Evolutionary conservation across 2,329 filamentous ascomycete species (phyloP), one percentile per base, ranked within the genome.

Genomic region (Pleurostoma richardsiae): DNA sequence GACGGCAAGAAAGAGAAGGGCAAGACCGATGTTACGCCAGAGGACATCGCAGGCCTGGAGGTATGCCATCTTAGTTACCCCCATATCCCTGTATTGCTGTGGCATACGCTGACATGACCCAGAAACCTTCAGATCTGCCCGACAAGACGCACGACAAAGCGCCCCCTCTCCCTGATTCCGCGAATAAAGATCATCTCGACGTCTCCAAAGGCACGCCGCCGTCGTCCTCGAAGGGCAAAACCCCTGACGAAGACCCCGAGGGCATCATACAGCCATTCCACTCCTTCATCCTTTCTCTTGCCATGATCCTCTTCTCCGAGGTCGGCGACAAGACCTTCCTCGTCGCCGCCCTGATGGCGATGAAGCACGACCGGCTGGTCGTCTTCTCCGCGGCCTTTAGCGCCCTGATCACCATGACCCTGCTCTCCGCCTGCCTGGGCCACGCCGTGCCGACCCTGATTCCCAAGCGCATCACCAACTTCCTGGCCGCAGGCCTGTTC

Each of bases 241-340:
- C 43, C 42, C 63, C 63, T 4, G 69, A 70, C 4, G 72, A 77
- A 5, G 78, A 77, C 7, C 60, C 60, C 7, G 70, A 73, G 29
- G 82, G 84, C 49, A 72, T 91, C 39, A 90, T 91, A 49, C 86
- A 84, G 52, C 88, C 89, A 19, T 74, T 85, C 59, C 92, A 99
- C 66, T 97, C 94, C 4, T 95, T 94, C 60, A 62, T 95, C 10
- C 83, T 97, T 30, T 95, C 94, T 11, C 83, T 96, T 50, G 92
- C 91, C 48, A 99, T 97, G 94, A 99, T 99, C 59, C 74, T 97
- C 52, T 86, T 97, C 58, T 96, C 92, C 41, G 94, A 99, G 66
- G 83, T 99, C 58, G 94, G 94, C 53, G 94, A 99, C 79, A 99
- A 99, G 72, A 99, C 94, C 0, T 99, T 99, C 73, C 78, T 99